Conservation (phyloP, 768 basidiomycete species). For the Pholiota microspora region DNA sequence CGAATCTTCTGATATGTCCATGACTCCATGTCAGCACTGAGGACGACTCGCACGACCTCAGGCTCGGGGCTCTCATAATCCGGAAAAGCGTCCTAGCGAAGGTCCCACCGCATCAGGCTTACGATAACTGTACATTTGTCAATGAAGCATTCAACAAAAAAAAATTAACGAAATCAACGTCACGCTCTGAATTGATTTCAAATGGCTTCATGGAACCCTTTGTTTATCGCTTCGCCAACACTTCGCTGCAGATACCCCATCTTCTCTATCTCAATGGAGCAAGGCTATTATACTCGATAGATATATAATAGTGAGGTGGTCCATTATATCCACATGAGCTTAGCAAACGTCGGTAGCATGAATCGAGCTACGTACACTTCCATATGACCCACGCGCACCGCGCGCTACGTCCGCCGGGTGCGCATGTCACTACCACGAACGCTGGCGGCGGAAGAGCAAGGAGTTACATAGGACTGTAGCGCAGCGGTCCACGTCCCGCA, state of each 20-base stretch:
- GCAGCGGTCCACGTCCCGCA: background rate
- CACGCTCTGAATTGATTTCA: too few species aligned
- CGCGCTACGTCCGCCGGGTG: background rate
- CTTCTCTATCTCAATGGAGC: background rate
- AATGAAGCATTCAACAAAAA: too few species aligned
- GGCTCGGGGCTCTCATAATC: background rate
- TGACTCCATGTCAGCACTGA: background rate
- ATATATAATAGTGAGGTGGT: background rate
- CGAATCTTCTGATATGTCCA: conserved; percentile 2
- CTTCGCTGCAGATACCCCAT: background rate
- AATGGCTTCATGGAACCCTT: background rate
- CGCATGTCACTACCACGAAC: background rate
- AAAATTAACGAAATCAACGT: too few species aligned
- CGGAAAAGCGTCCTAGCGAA: conserved; percentile 3
- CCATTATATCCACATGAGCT: background rate
- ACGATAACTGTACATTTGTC: too few species aligned
- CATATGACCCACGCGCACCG: background rate
- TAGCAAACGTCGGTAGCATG: background rate
- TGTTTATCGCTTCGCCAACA: background rate
- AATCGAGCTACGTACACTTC: background rate
- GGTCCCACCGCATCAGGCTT: conserved; percentile 1
- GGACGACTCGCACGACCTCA: conserved; percentile 6
- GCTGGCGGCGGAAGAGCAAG: background rate
- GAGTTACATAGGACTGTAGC: background rate
- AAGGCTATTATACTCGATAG: background rate